A percentile compares a stretch with the other conserved stretches of the same genome.
These are phyloP conservation scores for Manihot esculenta DNA, from an alignment of 441 rosid genomes.

Conservation along the genomic window DNA sequence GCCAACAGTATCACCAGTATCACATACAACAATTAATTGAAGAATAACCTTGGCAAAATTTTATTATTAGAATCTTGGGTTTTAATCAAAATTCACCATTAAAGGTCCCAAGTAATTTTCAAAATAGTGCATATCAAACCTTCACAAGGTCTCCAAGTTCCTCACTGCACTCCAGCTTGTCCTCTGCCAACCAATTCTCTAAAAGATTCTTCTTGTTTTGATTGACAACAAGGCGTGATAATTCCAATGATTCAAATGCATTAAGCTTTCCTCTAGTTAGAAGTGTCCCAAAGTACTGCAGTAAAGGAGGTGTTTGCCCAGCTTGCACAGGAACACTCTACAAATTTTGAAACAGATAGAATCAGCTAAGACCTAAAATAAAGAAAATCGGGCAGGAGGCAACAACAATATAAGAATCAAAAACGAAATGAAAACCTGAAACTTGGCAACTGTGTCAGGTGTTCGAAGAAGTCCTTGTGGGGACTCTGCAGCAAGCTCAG, in stretches of 20 bases:
- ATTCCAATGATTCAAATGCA: slow-evolving; percentile 93
- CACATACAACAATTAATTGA: slow-evolving; percentile 2
- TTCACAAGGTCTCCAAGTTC: slow-evolving; percentile 99
- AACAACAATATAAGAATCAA: not conserved
- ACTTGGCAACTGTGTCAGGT: slow-evolving; percentile 98
- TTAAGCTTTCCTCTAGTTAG: slow-evolving; percentile 97
- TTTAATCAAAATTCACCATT: not conserved
- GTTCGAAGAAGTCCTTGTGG: slow-evolving; percentile 99
- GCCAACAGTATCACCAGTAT: slow-evolving; percentile 10
- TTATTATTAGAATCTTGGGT: not conserved
- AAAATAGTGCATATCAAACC: slow-evolving; percentile 43
- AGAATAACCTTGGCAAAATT: not conserved
- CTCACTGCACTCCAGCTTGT: slow-evolving; percentile 98
- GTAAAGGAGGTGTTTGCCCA: slow-evolving; percentile 97
- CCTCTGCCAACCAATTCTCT: slow-evolving; percentile 99
- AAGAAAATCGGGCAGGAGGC: too few relatives aligned
- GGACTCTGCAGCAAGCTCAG: slow-evolving; percentile 99
- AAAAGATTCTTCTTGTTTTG: slow-evolving; percentile 98
- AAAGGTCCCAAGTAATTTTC: not conserved
- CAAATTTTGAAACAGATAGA: slow-evolving; percentile 24
- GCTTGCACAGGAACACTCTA: slow-evolving; percentile 99
- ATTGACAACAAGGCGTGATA: slow-evolving; percentile 98
- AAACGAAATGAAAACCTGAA: slow-evolving; percentile 63
- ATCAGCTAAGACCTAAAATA: slow-evolving; percentile 10
- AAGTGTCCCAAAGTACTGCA: slow-evolving; percentile 99